Base-by-base conservation (phyloP, 2,329 filamentous ascomycete species). In the Phialemoniopsis sp. region DNA sequence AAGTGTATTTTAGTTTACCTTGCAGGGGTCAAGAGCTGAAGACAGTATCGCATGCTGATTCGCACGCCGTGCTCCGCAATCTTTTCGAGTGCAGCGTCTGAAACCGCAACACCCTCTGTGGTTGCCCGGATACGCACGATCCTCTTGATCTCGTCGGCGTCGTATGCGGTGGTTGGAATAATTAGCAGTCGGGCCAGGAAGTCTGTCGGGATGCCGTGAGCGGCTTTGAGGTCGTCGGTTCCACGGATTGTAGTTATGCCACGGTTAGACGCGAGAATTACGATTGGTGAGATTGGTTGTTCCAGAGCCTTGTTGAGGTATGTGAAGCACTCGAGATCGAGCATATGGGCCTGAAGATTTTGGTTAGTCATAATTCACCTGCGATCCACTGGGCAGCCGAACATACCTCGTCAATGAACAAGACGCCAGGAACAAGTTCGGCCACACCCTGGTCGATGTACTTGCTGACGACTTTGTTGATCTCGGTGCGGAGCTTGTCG, bases 391-490 rank as follows among this genome's bases (percentile, higher is more conserved):
- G 16, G 38, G 31, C 30, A 41, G 31, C 32, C 34, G 42, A 41
- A 56, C 52, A 63, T 78, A 93, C 89, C 80, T 98, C 93, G 57
- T 98, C 93, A 53, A 98, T 98, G 70, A 98, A 98, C 36, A 98
- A 74, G 44, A 98, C 93, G 52, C 93, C 93, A 2, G 93, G 93
- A n/a, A 98, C 90, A 42, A 98, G 78, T 69, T 98, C 93, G 7
- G 93, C 93, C 26, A 97, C 89, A 46, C 93, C 93, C 68, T 97
- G 91, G 60, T 97, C 93, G 52, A 98, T 98, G 67, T 97, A 98
- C 64, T 91, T 89, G 75, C 89, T 95, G 51, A 98, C 93, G 21
- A 98, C 91, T 71, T 97, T 97, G 79, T 98, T 96, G 71, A 98
- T 97, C 70, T 98, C 93, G 40, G 80, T 73, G 44, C 93, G 81